Conservation (phyloP, 2,329 filamentous ascomycete species). For the Dactylellina drechsleri region DNA sequence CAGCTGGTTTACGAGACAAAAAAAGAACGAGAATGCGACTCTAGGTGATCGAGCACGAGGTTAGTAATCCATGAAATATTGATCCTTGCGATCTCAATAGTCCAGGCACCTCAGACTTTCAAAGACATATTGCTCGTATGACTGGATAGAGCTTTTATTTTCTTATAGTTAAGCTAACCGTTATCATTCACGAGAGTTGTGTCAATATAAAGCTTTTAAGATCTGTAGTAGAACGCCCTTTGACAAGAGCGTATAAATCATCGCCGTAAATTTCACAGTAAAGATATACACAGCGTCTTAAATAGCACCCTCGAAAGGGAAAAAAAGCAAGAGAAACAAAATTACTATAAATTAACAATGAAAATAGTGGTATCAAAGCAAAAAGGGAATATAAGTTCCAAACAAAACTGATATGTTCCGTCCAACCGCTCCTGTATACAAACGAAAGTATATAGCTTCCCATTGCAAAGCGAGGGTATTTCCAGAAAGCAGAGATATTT, state of each 20-base stretch:
- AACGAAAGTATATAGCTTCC: constrained; percentile 29
- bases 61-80: no score
- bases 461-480: constrained; percentile 38
- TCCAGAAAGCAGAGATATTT: constrained; percentile 1
- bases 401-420: constrained; percentile 11
- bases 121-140: no score
- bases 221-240: background rate
- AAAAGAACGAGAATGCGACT: no score
- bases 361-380: constrained; percentile 44
- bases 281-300: constrained; percentile 39
- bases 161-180: no score
- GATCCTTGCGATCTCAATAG: no score
- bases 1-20: no score
- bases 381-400: constrained; percentile 7
- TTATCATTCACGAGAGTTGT: no score
- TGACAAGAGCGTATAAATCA: background rate
- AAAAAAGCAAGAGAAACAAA: background rate
- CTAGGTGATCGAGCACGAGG: no score
- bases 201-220: no score
- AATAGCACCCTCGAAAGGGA: background rate
- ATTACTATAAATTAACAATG: background rate
- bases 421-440: constrained; percentile 44
- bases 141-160: no score
- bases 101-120: no score
- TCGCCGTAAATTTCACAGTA: constrained; percentile 33